A percentile compares a stretch with the other conserved stretches of the same genome.
Evolutionary conservation across 2,329 filamentous ascomycete genomes (phyloP).

Genomic region (Alternaria gansuensis): DNA sequence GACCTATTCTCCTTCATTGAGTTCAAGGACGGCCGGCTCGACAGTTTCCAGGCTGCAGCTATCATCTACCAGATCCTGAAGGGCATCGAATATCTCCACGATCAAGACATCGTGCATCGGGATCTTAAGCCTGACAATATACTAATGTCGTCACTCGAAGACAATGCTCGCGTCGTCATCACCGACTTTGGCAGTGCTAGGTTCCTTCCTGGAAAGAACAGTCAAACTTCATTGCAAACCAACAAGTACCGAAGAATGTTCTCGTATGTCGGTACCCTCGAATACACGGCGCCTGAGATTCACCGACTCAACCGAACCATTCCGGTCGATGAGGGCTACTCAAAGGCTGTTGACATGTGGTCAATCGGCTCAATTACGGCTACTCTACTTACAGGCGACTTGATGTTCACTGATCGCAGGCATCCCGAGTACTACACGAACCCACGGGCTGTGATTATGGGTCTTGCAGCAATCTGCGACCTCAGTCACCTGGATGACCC

Average conservation of each 20-base stretch:
- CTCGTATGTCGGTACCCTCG: constrained; percentile 63
- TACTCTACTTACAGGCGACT: constrained; percentile 61
- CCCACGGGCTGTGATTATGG: constrained; percentile 41
- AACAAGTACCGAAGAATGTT: constrained; percentile 58
- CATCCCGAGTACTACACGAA: constrained; percentile 42
- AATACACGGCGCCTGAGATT: constrained; percentile 66
- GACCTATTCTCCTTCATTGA: constrained; percentile 69
- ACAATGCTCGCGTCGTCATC: constrained; percentile 63
- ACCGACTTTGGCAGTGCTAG: constrained; percentile 69
- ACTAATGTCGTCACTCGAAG: constrained; percentile 63
- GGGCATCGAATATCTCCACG: constrained; percentile 67
- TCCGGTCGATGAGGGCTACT: constrained; percentile 58
- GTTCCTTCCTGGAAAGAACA: constrained; percentile 39
- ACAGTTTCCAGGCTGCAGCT: constrained; percentile 62
- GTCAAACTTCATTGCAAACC: neutral
- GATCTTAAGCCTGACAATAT: constrained; percentile 72
- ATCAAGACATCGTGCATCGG: constrained; percentile 65
- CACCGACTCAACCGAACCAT: constrained; percentile 42
- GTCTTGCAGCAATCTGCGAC: constrained; percentile 53
- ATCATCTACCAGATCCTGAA: constrained; percentile 66
- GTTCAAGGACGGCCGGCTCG: constrained; percentile 57
- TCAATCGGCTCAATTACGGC: constrained; percentile 66
- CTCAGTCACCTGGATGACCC: constrained; percentile 56
- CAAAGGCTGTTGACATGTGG: constrained; percentile 69
- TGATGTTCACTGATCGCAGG: constrained; percentile 55